phyloP scores from a whole-genome alignment of 2,329 filamentous ascomycete species.

The Exserohilum turcica region DNA sequence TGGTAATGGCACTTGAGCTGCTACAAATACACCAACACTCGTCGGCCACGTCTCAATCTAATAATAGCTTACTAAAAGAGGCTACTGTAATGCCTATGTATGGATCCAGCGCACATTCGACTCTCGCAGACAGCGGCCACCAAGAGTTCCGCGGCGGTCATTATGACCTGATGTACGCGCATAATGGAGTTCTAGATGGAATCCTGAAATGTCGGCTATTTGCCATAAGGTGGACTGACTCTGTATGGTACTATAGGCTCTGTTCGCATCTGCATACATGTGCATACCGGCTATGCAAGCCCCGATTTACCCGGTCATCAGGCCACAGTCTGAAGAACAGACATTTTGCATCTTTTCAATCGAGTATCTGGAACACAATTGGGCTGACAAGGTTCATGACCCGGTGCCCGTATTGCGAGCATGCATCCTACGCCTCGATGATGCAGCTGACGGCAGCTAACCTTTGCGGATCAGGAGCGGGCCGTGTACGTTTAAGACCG shows the following conservation, averaged over 20 bases:
- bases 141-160: neutral
- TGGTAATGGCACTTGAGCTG: neutral
- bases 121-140: neutral
- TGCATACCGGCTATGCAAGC: slow-evolving; percentile 3
- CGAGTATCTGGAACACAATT: neutral
- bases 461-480: neutral
- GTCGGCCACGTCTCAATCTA: neutral
- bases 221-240: neutral
- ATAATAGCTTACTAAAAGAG: too few species aligned
- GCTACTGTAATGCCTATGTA: neutral
- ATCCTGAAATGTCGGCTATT: neutral
- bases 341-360: neutral
- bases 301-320: slow-evolving; percentile 6
- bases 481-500: neutral
- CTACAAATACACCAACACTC: neutral
- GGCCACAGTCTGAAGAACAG: neutral
- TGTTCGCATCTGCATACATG: neutral
- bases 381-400: neutral
- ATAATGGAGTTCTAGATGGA: too few species aligned
- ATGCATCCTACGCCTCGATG: neutral
- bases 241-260: neutral
- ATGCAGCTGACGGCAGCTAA: neutral
- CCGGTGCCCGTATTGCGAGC: neutral
- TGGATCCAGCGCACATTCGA: neutral
- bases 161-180: neutral